A percentile compares a stretch with the other conserved stretches of the same genome.
Evolutionary conservation across 257 asterid genomes (phyloP).

Genomic region (Echium plantagineum): DNA sequence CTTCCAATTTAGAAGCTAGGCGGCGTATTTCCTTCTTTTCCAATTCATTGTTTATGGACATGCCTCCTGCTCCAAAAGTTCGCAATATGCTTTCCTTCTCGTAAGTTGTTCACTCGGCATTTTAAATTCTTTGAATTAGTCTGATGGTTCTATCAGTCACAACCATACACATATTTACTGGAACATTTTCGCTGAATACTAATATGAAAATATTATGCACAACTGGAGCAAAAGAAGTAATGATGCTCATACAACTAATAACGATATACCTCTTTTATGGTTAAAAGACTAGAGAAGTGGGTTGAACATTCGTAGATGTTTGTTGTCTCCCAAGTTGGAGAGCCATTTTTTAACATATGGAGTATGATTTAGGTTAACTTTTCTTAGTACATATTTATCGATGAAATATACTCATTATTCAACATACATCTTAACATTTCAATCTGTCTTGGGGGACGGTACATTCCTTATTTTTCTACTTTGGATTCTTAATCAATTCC

Average conservation of each 20-base stretch:
- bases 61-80: conserved; percentile 97
- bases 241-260: neutral
- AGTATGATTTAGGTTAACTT: too few species aligned
- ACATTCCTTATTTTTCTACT: neutral
- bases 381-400: too few species aligned
- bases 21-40: conserved; percentile 97
- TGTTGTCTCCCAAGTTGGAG: too few species aligned
- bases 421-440: too few species aligned
- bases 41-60: conserved; percentile 95
- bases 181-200: neutral
- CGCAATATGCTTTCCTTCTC: conserved; percentile 98
- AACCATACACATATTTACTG: neutral
- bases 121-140: neutral
- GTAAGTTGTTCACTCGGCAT: conserved; percentile 39
- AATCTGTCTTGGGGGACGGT: neutral
- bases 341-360: too few species aligned
- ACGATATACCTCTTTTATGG: too few species aligned
- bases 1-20: conserved; percentile 94
- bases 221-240: neutral
- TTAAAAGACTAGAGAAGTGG: too few species aligned
- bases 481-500: neutral
- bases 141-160: neutral
- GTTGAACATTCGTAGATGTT: too few species aligned
- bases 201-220: neutral
- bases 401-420: too few species aligned